These are phyloP conservation scores for Mortierella sp. DNA, from an alignment of 371 early-diverging fungal genomes.

Conservation along the genomic window DNA sequence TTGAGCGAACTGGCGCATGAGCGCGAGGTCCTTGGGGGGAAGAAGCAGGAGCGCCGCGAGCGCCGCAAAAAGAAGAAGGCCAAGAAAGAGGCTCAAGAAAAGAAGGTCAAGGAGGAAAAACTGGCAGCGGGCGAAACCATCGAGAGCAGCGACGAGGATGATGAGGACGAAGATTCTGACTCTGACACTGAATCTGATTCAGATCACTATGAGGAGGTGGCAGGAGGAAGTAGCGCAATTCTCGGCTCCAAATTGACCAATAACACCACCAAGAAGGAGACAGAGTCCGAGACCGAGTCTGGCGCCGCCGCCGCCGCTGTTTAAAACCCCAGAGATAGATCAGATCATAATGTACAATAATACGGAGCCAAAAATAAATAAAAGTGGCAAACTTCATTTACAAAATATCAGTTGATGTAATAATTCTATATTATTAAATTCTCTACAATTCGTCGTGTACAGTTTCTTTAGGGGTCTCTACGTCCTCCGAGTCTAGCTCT, in stretches of 20 bases:
- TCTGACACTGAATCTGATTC: constrained; percentile 23
- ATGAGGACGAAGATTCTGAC: constrained; percentile 4
- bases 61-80: constrained; percentile 37
- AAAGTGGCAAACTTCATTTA: no score
- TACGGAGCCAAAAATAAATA: not conserved
- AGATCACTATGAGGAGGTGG: constrained; percentile 43
- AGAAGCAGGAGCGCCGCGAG: constrained; percentile 41
- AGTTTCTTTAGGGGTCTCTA: constrained; percentile 15
- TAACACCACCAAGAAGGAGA: constrained; percentile 1
- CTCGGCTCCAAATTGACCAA: constrained; percentile 16
- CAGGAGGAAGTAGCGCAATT: constrained; percentile 1
- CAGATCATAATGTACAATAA: not conserved
- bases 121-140: constrained; percentile 38
- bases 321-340: not conserved
- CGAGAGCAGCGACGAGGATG: constrained; percentile 22
- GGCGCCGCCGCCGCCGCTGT: not conserved
- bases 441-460: constrained; percentile 46
- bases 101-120: constrained; percentile 52
- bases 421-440: no score
- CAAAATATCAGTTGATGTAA: no score
- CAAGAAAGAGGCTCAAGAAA: constrained; percentile 33
- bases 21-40: constrained; percentile 22
- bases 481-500: constrained; percentile 48
- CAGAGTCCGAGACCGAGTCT: not conserved
- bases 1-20: constrained; percentile 38